These are phyloP conservation scores for Pseudomicrostroma phylloplanum DNA, from an alignment of 1,284 basidiomycete species.

Conservation along the genomic window DNA sequence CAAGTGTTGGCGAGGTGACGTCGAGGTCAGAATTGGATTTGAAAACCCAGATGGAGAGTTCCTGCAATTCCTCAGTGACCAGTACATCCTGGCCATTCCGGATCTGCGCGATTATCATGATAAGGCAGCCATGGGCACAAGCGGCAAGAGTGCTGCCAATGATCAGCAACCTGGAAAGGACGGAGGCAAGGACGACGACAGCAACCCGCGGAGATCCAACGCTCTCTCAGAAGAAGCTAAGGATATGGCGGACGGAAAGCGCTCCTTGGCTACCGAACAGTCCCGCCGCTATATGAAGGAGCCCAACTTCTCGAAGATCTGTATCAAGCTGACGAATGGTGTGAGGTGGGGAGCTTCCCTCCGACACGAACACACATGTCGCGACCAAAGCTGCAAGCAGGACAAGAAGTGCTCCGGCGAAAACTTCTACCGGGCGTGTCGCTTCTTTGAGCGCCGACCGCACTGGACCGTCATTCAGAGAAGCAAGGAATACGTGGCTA, in stretches of 20 bases:
- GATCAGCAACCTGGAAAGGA: slow-evolving; percentile 10
- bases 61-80: slow-evolving; percentile 74
- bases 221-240: neutral
- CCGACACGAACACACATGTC: slow-evolving; percentile 76
- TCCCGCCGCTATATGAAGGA: slow-evolving; percentile 35
- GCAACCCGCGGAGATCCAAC: neutral
- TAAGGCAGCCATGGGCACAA: slow-evolving; percentile 53
- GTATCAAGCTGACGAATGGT: slow-evolving; percentile 68
- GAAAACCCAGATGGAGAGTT: slow-evolving; percentile 71
- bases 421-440: slow-evolving; percentile 70
- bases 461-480: slow-evolving; percentile 72
- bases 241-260: neutral
- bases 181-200: slow-evolving; percentile 7
- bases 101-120: slow-evolving; percentile 55
- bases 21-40: slow-evolving; percentile 68
- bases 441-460: slow-evolving; percentile 72
- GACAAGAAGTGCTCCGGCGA: slow-evolving; percentile 58
- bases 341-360: slow-evolving; percentile 87
- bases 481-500: slow-evolving; percentile 55
- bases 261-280: slow-evolving; percentile 4
- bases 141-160: slow-evolving; percentile 6
- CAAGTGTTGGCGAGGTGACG: slow-evolving; percentile 73
- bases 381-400: slow-evolving; percentile 60
- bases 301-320: slow-evolving; percentile 37
- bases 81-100: slow-evolving; percentile 51